Evolutionary conservation across 192 early-diverging fungal species (phyloP).

Genomic region (Coemansia sp.): DNA sequence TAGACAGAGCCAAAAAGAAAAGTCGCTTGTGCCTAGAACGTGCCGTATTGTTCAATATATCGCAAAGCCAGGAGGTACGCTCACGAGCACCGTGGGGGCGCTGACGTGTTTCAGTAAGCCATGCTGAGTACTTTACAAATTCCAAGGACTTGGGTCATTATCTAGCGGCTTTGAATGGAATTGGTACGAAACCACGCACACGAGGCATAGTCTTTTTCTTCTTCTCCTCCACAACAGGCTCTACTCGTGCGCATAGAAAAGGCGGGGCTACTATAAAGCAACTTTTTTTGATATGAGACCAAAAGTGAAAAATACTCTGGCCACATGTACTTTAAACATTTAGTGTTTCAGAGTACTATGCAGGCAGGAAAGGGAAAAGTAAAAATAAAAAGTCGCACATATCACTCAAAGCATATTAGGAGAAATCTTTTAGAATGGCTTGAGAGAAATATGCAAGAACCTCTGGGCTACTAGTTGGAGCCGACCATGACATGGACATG

Average conservation of each 20-base stretch:
- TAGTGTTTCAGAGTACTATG: no score
- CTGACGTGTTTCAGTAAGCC: not conserved
- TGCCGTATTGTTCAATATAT: not conserved
- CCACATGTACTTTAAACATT: no score
- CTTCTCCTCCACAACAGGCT: not conserved
- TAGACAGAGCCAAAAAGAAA: constrained; percentile 2
- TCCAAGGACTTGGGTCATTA: not conserved
- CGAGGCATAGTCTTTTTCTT: not conserved
- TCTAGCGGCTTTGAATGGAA: not conserved
- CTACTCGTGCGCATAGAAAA: not conserved
- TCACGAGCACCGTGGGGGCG: not conserved
- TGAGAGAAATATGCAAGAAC: no score
- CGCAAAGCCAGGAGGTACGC: not conserved
- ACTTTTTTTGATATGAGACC: no score
- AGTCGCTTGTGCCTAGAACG: not conserved
- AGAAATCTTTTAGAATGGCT: no score
- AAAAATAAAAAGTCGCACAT: no score
- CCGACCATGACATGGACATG: no score
- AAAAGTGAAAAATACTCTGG: not conserved
- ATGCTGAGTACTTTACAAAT: not conserved
- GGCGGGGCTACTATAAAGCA: no score
- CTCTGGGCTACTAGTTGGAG: no score
- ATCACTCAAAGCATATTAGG: no score
- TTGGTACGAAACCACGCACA: not conserved
- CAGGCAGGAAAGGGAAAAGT: no score